A percentile compares a stretch with the other conserved stretches of the same genome.
phyloP scores from a whole-genome alignment of 2,329 filamentous ascomycete genomes.

The Alternaria angustiovoidea region DNA sequence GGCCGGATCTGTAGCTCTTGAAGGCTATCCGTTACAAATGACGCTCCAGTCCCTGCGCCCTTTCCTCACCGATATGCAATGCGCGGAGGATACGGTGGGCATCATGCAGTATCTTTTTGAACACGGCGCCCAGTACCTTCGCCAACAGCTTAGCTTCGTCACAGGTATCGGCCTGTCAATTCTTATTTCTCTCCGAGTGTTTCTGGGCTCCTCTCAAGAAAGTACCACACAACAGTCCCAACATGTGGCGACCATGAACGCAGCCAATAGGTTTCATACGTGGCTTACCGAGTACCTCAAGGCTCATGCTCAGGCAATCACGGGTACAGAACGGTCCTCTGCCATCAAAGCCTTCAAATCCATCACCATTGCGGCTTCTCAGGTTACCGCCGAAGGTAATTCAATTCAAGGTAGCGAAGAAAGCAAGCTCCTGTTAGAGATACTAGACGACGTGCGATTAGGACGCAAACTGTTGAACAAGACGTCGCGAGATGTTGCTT shows the following conservation, averaged over 20 bases:
- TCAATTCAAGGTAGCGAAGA: conserved; percentile 76
- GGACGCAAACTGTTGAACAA: conserved; percentile 72
- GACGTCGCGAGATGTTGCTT: conserved; percentile 73
- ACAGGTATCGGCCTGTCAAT: conserved; percentile 82
- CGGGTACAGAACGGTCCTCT: conserved; percentile 29
- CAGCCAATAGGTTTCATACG: conserved; percentile 75
- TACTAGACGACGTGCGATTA: conserved; percentile 76
- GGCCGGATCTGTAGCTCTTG: conserved; percentile 74
- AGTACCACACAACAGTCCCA: conserved; percentile 87
- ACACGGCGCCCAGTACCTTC: conserved; percentile 71
- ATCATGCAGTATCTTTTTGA: conserved; percentile 84
- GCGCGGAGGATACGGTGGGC: conserved; percentile 88
- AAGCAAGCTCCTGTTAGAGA: conserved; percentile 78
- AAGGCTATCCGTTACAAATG: conserved; percentile 89
- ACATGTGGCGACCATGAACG: conserved; percentile 77
- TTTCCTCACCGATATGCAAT: conserved; percentile 83
- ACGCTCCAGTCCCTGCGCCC: conserved; percentile 79
- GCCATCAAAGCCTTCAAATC: conserved; percentile 66
- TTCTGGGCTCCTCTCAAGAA: conserved; percentile 76
- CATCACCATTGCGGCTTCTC: conserved; percentile 73
- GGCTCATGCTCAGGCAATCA: conserved; percentile 53
- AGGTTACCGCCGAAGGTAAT: conserved; percentile 73
- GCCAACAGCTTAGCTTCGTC: conserved; percentile 74
- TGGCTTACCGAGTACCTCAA: conserved; percentile 80
- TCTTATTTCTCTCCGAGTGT: conserved; percentile 78